Conservation (phyloP, 441 rosid genomes). For the Gossypium davidsonii region DNA sequence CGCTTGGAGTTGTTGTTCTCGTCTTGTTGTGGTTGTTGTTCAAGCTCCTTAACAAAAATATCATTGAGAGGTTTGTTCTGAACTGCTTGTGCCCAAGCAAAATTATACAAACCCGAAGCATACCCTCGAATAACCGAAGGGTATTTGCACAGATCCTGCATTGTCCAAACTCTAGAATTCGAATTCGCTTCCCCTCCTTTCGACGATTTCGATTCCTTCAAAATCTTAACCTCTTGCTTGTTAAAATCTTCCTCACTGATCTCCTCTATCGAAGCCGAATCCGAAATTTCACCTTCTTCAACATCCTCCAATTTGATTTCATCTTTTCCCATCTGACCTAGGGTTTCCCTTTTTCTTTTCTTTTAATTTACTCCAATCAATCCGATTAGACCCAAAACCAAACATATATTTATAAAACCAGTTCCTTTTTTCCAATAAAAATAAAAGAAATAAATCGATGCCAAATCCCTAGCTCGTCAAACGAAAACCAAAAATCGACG, state of each 20-base stretch:
- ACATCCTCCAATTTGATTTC: slow-evolving; percentile 46
- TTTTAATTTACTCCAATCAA: not conserved
- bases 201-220: slow-evolving; percentile 32
- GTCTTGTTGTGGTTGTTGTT: slow-evolving; percentile 9
- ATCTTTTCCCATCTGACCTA: slow-evolving; percentile 40
- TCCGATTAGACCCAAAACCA: slow-evolving; percentile 28
- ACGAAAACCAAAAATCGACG: not conserved
- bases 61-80: slow-evolving; percentile 75
- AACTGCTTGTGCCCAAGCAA: slow-evolving; percentile 98
- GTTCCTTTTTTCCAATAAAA: not conserved
- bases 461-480: slow-evolving; percentile 1
- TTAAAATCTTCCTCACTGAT: slow-evolving; percentile 61
- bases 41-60: slow-evolving; percentile 50
- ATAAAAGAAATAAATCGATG: not conserved
- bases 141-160: slow-evolving; percentile 60
- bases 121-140: slow-evolving; percentile 44
- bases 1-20: slow-evolving; percentile 36
- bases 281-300: slow-evolving; percentile 93
- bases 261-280: slow-evolving; percentile 54
- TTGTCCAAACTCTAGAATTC: slow-evolving; percentile 68
- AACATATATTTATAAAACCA: slow-evolving; percentile 10
- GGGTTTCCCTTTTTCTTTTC: slow-evolving; percentile 22
- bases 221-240: slow-evolving; percentile 31
- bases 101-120: slow-evolving; percentile 56
- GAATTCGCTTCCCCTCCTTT: slow-evolving; percentile 17